These are phyloP conservation scores for Rhodotorula kratochvilovae DNA, from an alignment of 768 basidiomycete species.

Conservation along the genomic window DNA sequence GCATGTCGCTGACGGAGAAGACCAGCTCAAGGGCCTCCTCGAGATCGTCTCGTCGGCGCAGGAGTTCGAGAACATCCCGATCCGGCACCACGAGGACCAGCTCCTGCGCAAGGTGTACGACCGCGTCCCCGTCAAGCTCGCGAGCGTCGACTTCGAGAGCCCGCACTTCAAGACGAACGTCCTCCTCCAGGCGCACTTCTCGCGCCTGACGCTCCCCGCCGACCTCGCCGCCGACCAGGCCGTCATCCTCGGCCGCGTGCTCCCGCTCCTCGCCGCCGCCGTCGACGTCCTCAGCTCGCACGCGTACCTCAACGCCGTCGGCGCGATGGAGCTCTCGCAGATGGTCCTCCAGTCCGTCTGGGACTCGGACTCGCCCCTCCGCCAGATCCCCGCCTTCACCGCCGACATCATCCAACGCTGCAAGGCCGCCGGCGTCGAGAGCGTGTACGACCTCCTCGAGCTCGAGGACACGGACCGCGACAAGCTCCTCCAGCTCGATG, in stretches of 20 bases:
- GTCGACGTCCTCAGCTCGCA: conserved; percentile 98
- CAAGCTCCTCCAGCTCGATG: conserved; percentile 74
- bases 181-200: conserved; percentile 93
- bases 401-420: conserved; percentile 81
- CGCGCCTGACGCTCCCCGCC: conserved; percentile 80
- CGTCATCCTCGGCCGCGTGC: conserved; percentile 78
- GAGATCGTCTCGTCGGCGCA: conserved; percentile 96
- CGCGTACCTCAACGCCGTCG: conserved; percentile 86
- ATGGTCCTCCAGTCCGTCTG: conserved; percentile 98
- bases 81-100: conserved; percentile 77
- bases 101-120: conserved; percentile 59
- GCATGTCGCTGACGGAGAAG: conserved; percentile 85
- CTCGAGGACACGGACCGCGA: conserved; percentile 86
- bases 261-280: conserved; percentile 74
- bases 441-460: conserved; percentile 97
- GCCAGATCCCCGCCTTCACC: conserved; percentile 95
- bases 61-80: conserved; percentile 91
- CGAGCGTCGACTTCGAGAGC: conserved; percentile 72
- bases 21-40: conserved; percentile 91
- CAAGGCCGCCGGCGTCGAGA: conserved; percentile 72
- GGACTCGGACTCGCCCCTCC: conserved; percentile 92
- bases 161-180: conserved; percentile 99
- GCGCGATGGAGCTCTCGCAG: conserved; percentile 95
- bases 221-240: conserved; percentile 90
- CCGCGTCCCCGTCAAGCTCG: conserved; percentile 89